phyloP scores from a whole-genome alignment of 768 basidiomycete genomes.

The Tulasnella sp. region DNA sequence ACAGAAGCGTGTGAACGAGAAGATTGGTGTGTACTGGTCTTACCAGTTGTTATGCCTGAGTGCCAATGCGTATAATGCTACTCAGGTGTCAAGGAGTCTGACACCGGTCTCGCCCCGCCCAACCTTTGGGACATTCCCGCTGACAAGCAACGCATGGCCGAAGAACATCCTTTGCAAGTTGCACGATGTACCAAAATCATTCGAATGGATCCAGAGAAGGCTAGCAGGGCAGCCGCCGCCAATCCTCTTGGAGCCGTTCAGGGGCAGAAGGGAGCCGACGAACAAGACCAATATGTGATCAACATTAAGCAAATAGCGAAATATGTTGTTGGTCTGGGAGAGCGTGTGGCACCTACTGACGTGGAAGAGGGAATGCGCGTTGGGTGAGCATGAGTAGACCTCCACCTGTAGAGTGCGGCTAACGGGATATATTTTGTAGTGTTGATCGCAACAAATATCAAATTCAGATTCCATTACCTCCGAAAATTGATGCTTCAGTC shows the following conservation, averaged over 20 bases:
- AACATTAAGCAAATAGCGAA: conserved; percentile 99
- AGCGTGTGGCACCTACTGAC: conserved; percentile 94
- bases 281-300: conserved; percentile 99
- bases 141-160: conserved; percentile 84
- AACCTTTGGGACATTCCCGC: conserved; percentile 97
- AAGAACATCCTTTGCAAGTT: conserved; percentile 93
- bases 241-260: conserved; percentile 73
- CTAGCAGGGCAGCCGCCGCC: conserved; percentile 71
- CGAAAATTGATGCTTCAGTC: conserved; percentile 98
- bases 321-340: conserved; percentile 95
- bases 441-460: conserved; percentile 97
- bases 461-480: conserved; percentile 96
- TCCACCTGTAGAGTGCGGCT: not conserved
- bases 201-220: conserved; percentile 68
- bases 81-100: conserved; percentile 91
- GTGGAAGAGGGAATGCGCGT: conserved; percentile 99
- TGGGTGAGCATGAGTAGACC: conserved; percentile 58
- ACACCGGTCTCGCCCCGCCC: conserved; percentile 93
- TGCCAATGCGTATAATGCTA: conserved; percentile 16
- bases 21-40: conserved; percentile 61
- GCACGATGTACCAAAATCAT: conserved; percentile 99
- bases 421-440: conserved; percentile 43
- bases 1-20: conserved; percentile 96
- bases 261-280: conserved; percentile 95
- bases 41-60: not conserved